These are phyloP conservation scores for Postia placenta DNA, from an alignment of 768 basidiomycete species.

Conservation along the genomic window DNA sequence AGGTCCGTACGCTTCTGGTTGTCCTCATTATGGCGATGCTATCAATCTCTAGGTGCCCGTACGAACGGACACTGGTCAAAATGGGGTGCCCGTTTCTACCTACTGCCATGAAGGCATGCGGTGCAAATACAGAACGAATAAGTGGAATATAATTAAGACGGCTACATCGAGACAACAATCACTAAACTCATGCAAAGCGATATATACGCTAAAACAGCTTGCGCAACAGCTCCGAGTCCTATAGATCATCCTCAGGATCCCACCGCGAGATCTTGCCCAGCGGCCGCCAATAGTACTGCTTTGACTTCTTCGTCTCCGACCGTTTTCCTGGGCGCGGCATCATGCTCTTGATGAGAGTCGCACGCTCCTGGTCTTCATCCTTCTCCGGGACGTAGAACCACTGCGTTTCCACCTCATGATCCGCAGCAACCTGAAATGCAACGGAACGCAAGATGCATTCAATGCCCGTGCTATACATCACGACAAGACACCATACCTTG, in stretches of 20 bases:
- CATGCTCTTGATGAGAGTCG: conserved; percentile 57
- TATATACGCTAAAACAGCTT: neutral
- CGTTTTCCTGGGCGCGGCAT: conserved; percentile 74
- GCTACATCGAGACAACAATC: too few relatives aligned
- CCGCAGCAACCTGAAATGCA: conserved; percentile 27
- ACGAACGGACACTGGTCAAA: too few relatives aligned
- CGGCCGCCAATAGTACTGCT: conserved; percentile 80
- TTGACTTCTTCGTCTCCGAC: conserved; percentile 75
- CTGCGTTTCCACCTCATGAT: conserved; percentile 49
- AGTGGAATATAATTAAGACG: too few relatives aligned
- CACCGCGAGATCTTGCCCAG: conserved; percentile 66
- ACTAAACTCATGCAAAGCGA: neutral
- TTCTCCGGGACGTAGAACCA: conserved; percentile 77
- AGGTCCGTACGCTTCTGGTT: too few relatives aligned
- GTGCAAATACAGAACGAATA: too few relatives aligned
- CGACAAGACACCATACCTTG: conserved; percentile 34
- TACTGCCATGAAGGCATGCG: too few relatives aligned
- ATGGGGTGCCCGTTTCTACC: too few relatives aligned
- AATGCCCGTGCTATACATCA: neutral
- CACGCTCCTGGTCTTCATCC: conserved; percentile 68
- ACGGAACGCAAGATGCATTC: conserved; percentile 2
- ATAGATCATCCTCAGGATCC: conserved; percentile 61
- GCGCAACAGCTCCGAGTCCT: neutral
- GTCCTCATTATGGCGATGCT: too few relatives aligned
- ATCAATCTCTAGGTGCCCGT: too few relatives aligned